Percentiles rank a stretch among this genome's conserved stretches.
These are phyloP conservation scores for Metschnikowia sp. DNA, from an alignment of 805 yeast genomes.

Conservation along the genomic window DNA sequence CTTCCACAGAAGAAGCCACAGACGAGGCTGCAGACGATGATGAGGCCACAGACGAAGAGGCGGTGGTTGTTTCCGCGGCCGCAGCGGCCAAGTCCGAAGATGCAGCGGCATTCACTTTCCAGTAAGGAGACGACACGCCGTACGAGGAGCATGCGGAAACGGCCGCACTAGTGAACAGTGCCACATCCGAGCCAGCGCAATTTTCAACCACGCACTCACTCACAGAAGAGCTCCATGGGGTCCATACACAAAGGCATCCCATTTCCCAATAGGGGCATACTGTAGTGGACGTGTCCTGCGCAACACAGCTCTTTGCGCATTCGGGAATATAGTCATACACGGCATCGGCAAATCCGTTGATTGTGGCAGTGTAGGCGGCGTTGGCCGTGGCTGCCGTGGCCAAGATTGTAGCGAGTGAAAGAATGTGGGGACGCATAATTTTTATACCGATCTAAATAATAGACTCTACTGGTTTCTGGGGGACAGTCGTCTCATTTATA, in stretches of 20 bases:
- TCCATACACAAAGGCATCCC: conserved; percentile 16
- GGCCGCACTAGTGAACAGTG: conserved; percentile 8
- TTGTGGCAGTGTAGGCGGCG: conserved; percentile 33
- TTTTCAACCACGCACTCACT: conserved; percentile 13
- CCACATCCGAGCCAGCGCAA: conserved; percentile 11
- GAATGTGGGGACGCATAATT: conserved; percentile 5
- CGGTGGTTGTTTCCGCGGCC: conserved; percentile 1
- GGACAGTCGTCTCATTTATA: too few relatives aligned
- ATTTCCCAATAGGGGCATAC: conserved; percentile 17
- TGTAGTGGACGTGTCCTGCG: conserved; percentile 4
- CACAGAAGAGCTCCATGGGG: conserved; percentile 9
- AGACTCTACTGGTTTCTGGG: background rate
- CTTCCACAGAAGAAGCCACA: background rate
- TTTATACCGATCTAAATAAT: background rate
- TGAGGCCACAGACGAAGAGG: background rate
- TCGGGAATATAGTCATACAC: conserved; percentile 9
- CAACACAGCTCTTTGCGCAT: conserved; percentile 14
- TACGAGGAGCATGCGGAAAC: conserved; percentile 12
- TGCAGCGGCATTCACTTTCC: conserved; percentile 14
- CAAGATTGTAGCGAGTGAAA: conserved; percentile 9
- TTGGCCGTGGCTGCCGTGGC: conserved; percentile 8
- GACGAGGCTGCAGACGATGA: background rate
- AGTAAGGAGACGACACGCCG: conserved; percentile 18
- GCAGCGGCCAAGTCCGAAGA: conserved; percentile 3
- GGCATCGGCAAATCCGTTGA: conserved; percentile 38